Evolutionary conservation across 345 rosid genomes (phyloP).

Genomic region (Pistacia integerrima): DNA sequence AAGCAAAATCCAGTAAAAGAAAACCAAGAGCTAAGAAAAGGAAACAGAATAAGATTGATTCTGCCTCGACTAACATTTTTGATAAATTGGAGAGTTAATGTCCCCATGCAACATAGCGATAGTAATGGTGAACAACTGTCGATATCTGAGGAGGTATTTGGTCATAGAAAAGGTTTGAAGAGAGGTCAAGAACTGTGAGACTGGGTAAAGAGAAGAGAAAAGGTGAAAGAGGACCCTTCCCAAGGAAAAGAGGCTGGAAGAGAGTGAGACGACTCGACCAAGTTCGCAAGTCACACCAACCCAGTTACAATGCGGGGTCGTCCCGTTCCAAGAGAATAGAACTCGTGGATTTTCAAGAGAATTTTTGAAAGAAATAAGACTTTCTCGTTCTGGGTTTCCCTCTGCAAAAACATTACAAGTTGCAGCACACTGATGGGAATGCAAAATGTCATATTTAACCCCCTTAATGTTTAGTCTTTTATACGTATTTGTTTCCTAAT

Average conservation of each 20-base stretch:
- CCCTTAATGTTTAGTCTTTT: too few species aligned
- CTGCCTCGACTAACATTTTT: too few species aligned
- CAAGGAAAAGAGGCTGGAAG: slow-evolving; percentile 45
- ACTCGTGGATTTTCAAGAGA: slow-evolving; percentile 41
- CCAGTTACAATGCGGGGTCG: slow-evolving; percentile 62
- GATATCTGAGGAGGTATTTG: slow-evolving; percentile 36
- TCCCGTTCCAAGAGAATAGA: slow-evolving; percentile 66
- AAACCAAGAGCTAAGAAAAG: too few species aligned
- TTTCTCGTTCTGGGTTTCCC: slow-evolving; percentile 36
- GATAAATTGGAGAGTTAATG: too few species aligned
- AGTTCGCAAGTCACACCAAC: slow-evolving; percentile 62
- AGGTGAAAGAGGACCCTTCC: slow-evolving; percentile 43
- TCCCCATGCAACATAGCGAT: too few species aligned
- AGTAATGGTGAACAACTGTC: not conserved
- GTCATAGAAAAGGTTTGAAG: slow-evolving; percentile 51
- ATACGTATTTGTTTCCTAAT: too few species aligned
- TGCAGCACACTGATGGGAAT: too few species aligned
- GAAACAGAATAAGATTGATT: too few species aligned
- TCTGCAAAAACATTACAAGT: slow-evolving; percentile 22
- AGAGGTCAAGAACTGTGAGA: slow-evolving; percentile 64
- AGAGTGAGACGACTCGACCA: slow-evolving; percentile 51
- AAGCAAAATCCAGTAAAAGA: too few species aligned
- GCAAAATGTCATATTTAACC: too few species aligned
- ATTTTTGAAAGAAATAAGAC: slow-evolving; percentile 49
- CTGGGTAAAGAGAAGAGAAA: slow-evolving; percentile 55